phyloP scores from a whole-genome alignment of 192 early-diverging fungal species.

The Coemansia sp. region DNA sequence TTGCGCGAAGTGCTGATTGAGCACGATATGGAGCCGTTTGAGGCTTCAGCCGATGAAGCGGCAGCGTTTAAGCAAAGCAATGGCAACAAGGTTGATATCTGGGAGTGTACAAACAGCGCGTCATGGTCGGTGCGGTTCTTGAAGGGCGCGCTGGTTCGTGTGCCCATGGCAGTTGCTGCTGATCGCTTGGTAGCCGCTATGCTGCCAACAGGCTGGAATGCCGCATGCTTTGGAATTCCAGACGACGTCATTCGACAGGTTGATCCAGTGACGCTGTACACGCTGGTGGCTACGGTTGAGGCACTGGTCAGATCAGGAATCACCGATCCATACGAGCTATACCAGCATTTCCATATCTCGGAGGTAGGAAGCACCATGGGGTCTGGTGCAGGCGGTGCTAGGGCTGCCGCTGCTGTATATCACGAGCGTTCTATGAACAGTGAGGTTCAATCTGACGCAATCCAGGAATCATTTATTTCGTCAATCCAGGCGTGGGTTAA shows the following conservation, averaged over 20 bases:
- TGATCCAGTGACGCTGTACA: conserved; percentile 82
- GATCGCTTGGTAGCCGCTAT: conserved; percentile 81
- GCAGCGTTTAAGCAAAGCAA: conserved; percentile 78
- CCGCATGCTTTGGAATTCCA: conserved; percentile 85
- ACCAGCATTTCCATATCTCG: conserved; percentile 90
- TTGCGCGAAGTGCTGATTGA: conserved; percentile 85
- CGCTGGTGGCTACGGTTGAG: conserved; percentile 87
- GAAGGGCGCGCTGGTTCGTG: conserved; percentile 66
- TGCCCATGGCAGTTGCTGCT: conserved; percentile 86
- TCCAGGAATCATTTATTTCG: conserved; percentile 94
- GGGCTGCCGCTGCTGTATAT: conserved; percentile 68
- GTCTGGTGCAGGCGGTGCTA: conserved; percentile 81
- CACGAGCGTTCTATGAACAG: conserved; percentile 71
- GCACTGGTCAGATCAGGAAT: conserved; percentile 86
- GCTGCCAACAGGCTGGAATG: conserved; percentile 92
- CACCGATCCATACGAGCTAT: conserved; percentile 96
- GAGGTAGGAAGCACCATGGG: conserved; percentile 89
- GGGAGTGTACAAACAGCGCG: conserved; percentile 52
- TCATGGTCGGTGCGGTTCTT: conserved; percentile 55
- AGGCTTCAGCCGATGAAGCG: conserved; percentile 83
- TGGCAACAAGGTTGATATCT: conserved; percentile 70
- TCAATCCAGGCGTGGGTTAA: conserved; percentile 96
- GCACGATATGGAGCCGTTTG: conserved; percentile 81
- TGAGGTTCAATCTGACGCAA: conserved; percentile 77
- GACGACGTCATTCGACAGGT: conserved; percentile 87